Base-by-base conservation (phyloP, 2,329 filamentous ascomycete genomes). In the Diaporthe destruens region DNA sequence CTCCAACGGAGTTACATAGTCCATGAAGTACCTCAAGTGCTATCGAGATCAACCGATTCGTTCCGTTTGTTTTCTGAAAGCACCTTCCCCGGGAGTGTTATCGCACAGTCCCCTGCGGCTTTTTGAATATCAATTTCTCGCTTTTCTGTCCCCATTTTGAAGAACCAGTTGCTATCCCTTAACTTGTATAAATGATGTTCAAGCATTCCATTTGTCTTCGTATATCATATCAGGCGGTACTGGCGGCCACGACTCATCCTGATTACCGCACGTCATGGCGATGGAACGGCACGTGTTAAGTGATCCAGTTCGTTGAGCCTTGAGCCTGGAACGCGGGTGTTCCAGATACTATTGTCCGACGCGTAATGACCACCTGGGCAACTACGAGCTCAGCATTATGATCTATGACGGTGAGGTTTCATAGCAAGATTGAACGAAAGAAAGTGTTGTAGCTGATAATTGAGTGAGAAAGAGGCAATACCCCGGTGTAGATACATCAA, bases 1-100 rank as follows among this genome's bases (percentile, higher is more conserved):
- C 25, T 18, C 20, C 6, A 56, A 2, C 18, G 32, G 32, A 36
- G 54, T 56, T 36, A 18, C 18, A 12, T 36, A 34, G 18, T 56
- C 54, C 32, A 56, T 56, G 32, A 56, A 56, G 25, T n/a, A 56
- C 7, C n/a, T n/a, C n/a, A n/a, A n/a, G n/a, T n/a, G n/a, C 54
- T 18, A 11, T 56, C 18, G 14, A n/a, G 32, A 36, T 34, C 7
- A 34, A 56, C 36, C 54, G 32, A 34, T 36, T 20, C 32, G 25
- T 3, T 20, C 18, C 18, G 36, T 20, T 32, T 32, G 8, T n/a
- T 56, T 20, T 36, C 32, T 18, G 29, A 36, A 56, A 56, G 18
- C 20, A 56, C 32, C 11, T 32, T 56, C 32, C 54, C 54, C 6
- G 20, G 18, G 3, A 34, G 32, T n/a, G 32, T 14, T 20, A n/a